Conservation (phyloP, 805 yeast species). For the Yamadazyma paraphyllophila region DNA sequence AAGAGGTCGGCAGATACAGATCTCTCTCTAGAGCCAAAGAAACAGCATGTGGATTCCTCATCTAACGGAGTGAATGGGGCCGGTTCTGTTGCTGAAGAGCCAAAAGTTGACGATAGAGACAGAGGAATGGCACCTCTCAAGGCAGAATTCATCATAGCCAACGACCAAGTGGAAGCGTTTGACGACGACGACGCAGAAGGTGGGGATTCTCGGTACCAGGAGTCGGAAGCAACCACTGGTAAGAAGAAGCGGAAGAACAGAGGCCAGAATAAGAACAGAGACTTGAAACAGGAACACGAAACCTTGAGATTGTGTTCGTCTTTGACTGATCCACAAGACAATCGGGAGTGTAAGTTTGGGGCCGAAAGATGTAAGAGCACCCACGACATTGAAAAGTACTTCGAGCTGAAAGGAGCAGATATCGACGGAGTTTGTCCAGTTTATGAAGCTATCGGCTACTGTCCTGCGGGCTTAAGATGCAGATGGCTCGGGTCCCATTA, state of each 20-base stretch:
- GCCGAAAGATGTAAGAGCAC: conserved; percentile 69
- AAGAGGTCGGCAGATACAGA: conserved; percentile 12
- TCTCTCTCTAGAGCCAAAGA: conserved; percentile 9
- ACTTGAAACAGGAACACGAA: conserved; percentile 66
- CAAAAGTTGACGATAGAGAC: conserved; percentile 2
- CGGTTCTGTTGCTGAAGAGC: not conserved
- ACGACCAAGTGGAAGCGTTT: conserved; percentile 29
- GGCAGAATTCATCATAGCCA: conserved; percentile 59
- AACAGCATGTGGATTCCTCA: conserved; percentile 1
- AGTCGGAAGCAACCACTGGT: conserved; percentile 24
- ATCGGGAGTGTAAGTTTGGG: conserved; percentile 58
- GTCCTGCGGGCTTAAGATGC: conserved; percentile 92
- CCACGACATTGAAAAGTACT: conserved; percentile 70
- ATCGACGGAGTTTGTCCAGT: conserved; percentile 83
- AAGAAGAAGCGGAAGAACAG: conserved; percentile 48
- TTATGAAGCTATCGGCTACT: conserved; percentile 73
- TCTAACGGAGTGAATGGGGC: conserved; percentile 15
- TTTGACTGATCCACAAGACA: conserved; percentile 52
- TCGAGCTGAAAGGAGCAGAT: conserved; percentile 67
- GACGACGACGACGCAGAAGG: conserved; percentile 47
- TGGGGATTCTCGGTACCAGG: conserved; percentile 30
- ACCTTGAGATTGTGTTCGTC: conserved; percentile 63
- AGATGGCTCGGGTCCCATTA: conserved; percentile 82
- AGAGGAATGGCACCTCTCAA: conserved; percentile 77
- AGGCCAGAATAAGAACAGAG: conserved; percentile 85